Evolutionary conservation across 2,329 filamentous ascomycete genomes (phyloP), one percentile per base, ranked within the genome.

Genomic region (Ascochyta pisi): DNA sequence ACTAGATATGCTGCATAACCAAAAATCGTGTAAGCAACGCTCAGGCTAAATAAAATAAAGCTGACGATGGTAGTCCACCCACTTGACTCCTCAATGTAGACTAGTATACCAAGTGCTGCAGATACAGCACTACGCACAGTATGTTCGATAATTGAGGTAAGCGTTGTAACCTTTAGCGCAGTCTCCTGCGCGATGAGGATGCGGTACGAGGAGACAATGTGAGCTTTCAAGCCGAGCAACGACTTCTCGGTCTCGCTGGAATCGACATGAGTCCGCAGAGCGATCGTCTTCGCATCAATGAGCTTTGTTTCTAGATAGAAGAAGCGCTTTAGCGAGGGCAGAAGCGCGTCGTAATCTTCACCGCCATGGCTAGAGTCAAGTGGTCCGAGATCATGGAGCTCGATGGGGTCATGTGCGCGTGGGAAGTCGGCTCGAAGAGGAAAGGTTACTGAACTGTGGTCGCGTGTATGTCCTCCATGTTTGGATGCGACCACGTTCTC

Each of bases 281-380:
- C n/a, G n/a, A 26, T 27, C 24, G 7, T 23, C 15, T 52, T 38
- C n/a, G 19, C 35, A 6, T 33, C 13, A 12, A 52, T 10, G 6
- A 52, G 9, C 19, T 52, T 52, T 6, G 35, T 46, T 22, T 52
- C 41, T 6, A 45, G 49, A 33, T 45, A 52, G 9, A 45, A 52
- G 41, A 45, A 52, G 15, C 26, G 40, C 29, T 52, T 39, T 23
- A 52, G 15, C 10, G 19, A 37, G 4, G 40, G 41, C 1, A 52
- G 15, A 34, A 39, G 41, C 12, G 26, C 16, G 4, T 39, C 34
- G 10, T 52, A 45, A 3, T 34, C 26, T 26, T 52, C 49, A 15
- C 19, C 22, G 26, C 15, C 27, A 27, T 27, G 15, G 15, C 24
- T 40, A 2, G 8, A 19, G 22, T 45, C 49, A 22, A 34, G 13